These are phyloP conservation scores for Paecilomyces variotii DNA, from an alignment of 2,329 filamentous ascomycete genomes.

Conservation along the genomic window DNA sequence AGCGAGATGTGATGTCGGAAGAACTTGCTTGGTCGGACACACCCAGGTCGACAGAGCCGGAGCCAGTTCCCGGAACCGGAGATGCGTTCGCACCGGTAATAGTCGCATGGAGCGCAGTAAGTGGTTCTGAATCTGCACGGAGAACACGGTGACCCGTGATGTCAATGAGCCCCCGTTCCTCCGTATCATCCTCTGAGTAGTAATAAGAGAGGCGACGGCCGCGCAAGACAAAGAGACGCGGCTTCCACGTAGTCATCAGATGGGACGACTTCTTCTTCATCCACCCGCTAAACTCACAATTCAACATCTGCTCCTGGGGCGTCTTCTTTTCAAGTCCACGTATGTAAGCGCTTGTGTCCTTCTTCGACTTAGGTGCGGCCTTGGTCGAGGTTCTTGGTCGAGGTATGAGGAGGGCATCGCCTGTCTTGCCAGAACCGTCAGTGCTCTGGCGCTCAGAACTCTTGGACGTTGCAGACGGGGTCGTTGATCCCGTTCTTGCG, in stretches of 20 bases:
- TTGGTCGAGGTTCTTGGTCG: conserved; percentile 45
- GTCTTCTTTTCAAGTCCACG: conserved; percentile 74
- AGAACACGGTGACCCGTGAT: conserved; percentile 97
- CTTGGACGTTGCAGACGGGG: conserved; percentile 52
- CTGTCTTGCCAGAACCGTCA: conserved; percentile 47
- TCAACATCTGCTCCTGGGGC: conserved; percentile 74
- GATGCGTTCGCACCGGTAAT: conserved; percentile 76
- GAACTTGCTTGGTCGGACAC: conserved; percentile 22
- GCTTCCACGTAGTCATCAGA: conserved; percentile 96
- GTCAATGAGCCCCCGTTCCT: conserved; percentile 93
- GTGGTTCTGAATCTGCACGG: conserved; percentile 80
- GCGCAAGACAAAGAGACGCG: conserved; percentile 87
- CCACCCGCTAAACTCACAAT: conserved; percentile 93
- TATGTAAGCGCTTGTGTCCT: conserved; percentile 89
- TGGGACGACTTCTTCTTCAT: conserved; percentile 99
- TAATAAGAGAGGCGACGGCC: conserved; percentile 90
- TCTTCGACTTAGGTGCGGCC: conserved; percentile 63
- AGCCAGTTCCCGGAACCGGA: conserved; percentile 48
- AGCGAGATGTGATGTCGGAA: conserved; percentile 22
- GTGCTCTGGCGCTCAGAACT: conserved; percentile 76
- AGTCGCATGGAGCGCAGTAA: conserved; percentile 85
- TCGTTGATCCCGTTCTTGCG: conserved; percentile 67
- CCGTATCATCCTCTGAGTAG: conserved; percentile 83
- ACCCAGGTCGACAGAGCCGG: conserved; percentile 29
- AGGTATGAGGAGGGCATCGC: conserved; percentile 40